Evolutionary conservation across 1,139 yeast species (phyloP).

Genomic region (Nakaseomyces bracarensis): DNA sequence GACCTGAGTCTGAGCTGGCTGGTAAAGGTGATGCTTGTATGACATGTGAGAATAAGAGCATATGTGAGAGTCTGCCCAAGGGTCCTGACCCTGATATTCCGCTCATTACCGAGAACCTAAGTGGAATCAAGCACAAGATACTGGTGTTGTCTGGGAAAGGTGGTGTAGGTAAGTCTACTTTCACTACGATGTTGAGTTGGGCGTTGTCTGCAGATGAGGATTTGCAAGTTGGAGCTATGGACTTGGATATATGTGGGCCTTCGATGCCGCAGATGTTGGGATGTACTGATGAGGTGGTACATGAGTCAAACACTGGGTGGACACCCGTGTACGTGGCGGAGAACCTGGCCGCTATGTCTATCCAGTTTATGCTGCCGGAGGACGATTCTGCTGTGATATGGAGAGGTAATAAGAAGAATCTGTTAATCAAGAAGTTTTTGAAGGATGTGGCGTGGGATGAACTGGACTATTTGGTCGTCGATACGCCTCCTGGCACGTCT

Average conservation of each 20-base stretch:
- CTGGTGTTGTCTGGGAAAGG: slow-evolving; percentile 92
- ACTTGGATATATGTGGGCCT: slow-evolving; percentile 95
- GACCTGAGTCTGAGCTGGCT: slow-evolving; percentile 89
- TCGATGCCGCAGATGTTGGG: slow-evolving; percentile 94
- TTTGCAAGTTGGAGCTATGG: slow-evolving; percentile 91
- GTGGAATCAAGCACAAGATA: slow-evolving; percentile 69
- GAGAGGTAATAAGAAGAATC: slow-evolving; percentile 94
- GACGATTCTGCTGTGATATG: slow-evolving; percentile 91
- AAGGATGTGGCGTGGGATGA: slow-evolving; percentile 89
- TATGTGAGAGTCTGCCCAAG: slow-evolving; percentile 80
- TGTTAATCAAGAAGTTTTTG: slow-evolving; percentile 84
- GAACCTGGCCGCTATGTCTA: slow-evolving; percentile 90
- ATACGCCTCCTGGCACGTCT: slow-evolving; percentile 98
- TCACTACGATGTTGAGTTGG: slow-evolving; percentile 92
- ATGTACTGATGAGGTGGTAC: slow-evolving; percentile 77
- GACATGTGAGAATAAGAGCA: slow-evolving; percentile 89
- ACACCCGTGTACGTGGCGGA: slow-evolving; percentile 95
- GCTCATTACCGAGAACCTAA: slow-evolving; percentile 58
- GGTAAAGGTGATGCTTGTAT: slow-evolving; percentile 91
- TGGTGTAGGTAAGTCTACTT: slow-evolving; percentile 96
- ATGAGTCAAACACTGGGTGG: slow-evolving; percentile 89
- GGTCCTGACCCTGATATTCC: slow-evolving; percentile 96
- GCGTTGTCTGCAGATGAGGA: slow-evolving; percentile 87
- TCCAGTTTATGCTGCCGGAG: slow-evolving; percentile 91
- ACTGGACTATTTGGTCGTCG: slow-evolving; percentile 81